A percentile compares a stretch with the other conserved stretches of the same genome.
Conservation (phyloP, 1,284 basidiomycete genomes). For the Takashimella koratensis region DNA sequence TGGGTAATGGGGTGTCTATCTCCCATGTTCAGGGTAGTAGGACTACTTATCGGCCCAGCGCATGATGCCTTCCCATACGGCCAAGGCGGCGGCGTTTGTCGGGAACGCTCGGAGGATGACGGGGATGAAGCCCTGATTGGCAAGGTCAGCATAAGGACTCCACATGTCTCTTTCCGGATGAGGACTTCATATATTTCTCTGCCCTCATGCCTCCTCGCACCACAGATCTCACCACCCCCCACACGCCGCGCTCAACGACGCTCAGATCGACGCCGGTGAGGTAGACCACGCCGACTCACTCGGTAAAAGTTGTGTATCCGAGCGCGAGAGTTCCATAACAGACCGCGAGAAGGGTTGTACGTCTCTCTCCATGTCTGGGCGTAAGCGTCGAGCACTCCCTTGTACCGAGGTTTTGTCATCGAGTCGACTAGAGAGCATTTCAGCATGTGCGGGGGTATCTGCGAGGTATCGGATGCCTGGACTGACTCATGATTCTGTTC, state of each 20-base stretch:
- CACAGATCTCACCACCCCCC: too few relatives aligned
- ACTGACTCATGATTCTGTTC: conserved; percentile 46
- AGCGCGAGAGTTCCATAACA: conserved; percentile 36
- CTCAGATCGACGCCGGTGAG: too few relatives aligned
- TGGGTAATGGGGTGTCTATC: too few relatives aligned
- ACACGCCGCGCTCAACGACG: too few relatives aligned
- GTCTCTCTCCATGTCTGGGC: conserved; percentile 39
- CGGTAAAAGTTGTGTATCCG: conserved; percentile 44
- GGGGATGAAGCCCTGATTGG: conserved; percentile 42
- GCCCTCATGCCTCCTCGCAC: too few relatives aligned
- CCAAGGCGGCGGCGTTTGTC: conserved; percentile 47
- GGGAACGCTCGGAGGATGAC: conserved; percentile 48
- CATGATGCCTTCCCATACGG: conserved; percentile 50
- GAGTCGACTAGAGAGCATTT: too few relatives aligned
- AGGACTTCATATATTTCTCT: too few relatives aligned
- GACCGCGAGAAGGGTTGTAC: conserved; percentile 23
- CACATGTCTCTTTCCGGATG: too few relatives aligned
- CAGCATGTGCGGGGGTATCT: not conserved
- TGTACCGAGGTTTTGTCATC: conserved; percentile 40
- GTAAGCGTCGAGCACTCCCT: conserved; percentile 40
- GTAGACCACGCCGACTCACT: conserved; percentile 21
- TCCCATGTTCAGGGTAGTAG: too few relatives aligned
- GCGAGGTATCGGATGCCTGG: not conserved
- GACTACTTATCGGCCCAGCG: conserved; percentile 15
- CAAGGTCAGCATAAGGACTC: too few relatives aligned